Evolutionary conservation across 139 green algal species (phyloP).

Genomic region (Chlamydomonas sp.): DNA sequence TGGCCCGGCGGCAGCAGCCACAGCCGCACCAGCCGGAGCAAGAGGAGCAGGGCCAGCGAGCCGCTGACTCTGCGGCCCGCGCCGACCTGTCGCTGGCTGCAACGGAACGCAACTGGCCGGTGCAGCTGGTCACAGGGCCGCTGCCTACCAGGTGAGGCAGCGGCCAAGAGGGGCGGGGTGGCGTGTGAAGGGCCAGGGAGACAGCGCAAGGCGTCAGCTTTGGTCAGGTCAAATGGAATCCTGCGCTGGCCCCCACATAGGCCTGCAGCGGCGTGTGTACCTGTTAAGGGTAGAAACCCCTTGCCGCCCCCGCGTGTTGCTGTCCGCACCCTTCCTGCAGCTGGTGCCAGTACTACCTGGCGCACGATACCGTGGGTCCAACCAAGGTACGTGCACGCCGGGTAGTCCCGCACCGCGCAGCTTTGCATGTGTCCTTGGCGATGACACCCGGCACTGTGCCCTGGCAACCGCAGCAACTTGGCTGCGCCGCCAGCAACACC

Average conservation of each 20-base stretch:
- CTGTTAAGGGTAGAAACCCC: not conserved
- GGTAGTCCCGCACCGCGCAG: not conserved
- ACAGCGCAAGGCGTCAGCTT: not conserved
- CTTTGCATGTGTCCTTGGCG: not conserved
- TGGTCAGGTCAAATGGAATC: not conserved
- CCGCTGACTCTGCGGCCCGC: not conserved
- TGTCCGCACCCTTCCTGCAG: not conserved
- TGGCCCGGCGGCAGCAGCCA: not conserved
- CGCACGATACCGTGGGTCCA: constrained; percentile 7
- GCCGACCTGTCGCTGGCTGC: not conserved
- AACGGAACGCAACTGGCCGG: constrained; percentile 6
- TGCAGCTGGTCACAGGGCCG: constrained; percentile 30
- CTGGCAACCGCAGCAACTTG: no score
- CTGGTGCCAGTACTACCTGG: constrained; percentile 39
- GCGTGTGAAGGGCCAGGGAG: not conserved
- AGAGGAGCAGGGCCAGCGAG: not conserved
- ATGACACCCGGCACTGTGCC: no score
- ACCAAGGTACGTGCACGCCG: constrained; percentile 14
- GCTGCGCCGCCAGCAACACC: no score
- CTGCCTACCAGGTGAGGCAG: constrained; percentile 19
- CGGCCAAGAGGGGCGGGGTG: not conserved
- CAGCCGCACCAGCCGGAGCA: not conserved
- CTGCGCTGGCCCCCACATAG: not conserved
- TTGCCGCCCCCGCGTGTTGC: not conserved
- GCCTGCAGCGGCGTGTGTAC: not conserved